Evolutionary conservation across 2,329 filamentous ascomycete species (phyloP), one percentile per base, ranked within the genome.

Genomic region (Orbilia ellipsospora): DNA sequence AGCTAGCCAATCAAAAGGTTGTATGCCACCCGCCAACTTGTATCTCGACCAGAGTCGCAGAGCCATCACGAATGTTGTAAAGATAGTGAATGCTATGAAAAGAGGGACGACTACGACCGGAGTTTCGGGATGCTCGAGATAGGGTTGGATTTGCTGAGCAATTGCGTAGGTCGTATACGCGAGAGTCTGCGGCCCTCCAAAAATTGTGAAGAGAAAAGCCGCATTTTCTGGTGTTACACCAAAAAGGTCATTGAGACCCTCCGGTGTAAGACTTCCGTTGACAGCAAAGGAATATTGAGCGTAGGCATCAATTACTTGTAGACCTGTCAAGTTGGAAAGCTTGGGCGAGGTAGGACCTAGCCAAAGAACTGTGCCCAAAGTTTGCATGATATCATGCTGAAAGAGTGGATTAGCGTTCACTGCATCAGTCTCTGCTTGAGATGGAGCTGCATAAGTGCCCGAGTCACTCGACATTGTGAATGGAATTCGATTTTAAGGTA

Each of bases 1-100:
- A 3, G 67, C 67, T 1, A 72, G 10, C 66, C 67, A 77, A 50
- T 77, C 73, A 40, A 77, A 77, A 4, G 60, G 31, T 28, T 66
- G 59, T 7, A 77, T 72, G n/a, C 66, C 66, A 13, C 59, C 59
- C 15, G 73, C 59, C 3, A 77, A 57, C 23, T 70, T 77, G 50
- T 77, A 48, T 40, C 73, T 70, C 16, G 73, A 77, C 66, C 67
- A 77, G 7, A 77, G 26, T n/a, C 73, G 57, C 10, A 77, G n/a
- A 6, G 48, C 55, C 50, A 77, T 69, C 4, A 77, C 42, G 16
- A 77, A 40, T 20, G 66, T 57, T 4, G 73, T 77, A 6, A 77
- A 13, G 3, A 62, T 20, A 6, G 73, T 77, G 23, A 77, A 72
- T 2, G 64, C 12, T 7, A 54, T 57, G 52, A 44, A 77, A 8